Evolutionary conservation across 306 rosid species (phyloP).

Genomic region (Cyclanthera cordifolia): DNA sequence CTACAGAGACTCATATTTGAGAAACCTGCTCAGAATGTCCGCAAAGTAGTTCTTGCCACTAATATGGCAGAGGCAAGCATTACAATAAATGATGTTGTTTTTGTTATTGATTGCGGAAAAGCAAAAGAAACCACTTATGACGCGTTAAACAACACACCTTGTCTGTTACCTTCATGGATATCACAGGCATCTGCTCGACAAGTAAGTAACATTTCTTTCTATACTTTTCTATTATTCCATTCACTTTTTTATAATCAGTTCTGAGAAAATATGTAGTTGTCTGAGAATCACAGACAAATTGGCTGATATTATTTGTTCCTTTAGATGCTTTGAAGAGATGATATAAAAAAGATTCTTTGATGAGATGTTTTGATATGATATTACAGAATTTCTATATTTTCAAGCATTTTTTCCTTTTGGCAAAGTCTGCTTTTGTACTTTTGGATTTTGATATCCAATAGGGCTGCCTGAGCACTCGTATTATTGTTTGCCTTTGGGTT

Average conservation of each 20-base stretch:
- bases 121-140: slow-evolving; percentile 96
- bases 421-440: neutral
- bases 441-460: neutral
- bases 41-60: slow-evolving; percentile 86
- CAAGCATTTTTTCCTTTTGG: neutral
- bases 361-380: neutral
- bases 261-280: neutral
- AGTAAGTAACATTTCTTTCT: slow-evolving; percentile 33
- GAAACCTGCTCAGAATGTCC: slow-evolving; percentile 67
- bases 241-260: neutral
- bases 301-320: neutral
- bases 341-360: too few relatives aligned
- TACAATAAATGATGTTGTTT: slow-evolving; percentile 83
- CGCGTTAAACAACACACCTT: slow-evolving; percentile 93
- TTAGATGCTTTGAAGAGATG: neutral
- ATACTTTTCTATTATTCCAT: neutral
- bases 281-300: neutral
- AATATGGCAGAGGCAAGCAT: slow-evolving; percentile 99
- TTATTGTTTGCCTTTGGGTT: neutral
- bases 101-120: slow-evolving; percentile 93
- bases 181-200: slow-evolving; percentile 94
- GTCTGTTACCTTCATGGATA: slow-evolving; percentile 91
- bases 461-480: neutral
- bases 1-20: slow-evolving; percentile 84
- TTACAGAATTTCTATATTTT: neutral